These are phyloP conservation scores for Penicillium sp. DNA, from an alignment of 2,329 filamentous ascomycete genomes.

Conservation along the genomic window DNA sequence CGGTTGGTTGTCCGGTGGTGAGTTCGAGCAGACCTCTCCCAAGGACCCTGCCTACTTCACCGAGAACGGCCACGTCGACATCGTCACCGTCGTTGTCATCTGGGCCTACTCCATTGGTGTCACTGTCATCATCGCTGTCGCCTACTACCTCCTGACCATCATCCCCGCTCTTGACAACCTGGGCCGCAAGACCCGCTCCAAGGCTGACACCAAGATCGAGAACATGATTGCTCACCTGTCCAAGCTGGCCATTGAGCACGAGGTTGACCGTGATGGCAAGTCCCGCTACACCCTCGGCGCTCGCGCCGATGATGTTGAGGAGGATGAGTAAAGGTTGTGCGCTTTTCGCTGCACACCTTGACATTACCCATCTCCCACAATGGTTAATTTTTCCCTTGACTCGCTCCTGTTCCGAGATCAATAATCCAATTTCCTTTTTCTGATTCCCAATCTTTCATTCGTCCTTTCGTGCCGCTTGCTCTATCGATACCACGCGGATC, in stretches of 20 bases:
- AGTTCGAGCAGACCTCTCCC: conserved; percentile 28
- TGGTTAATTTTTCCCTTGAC: conserved; percentile 19
- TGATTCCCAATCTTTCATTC: conserved; percentile 3
- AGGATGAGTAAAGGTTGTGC: conserved; percentile 37
- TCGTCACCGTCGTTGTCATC: conserved; percentile 50
- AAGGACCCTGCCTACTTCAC: conserved; percentile 29
- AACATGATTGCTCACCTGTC: conserved; percentile 48
- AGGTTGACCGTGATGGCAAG: conserved; percentile 43
- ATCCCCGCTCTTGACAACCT: conserved; percentile 46
- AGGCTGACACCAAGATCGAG: conserved; percentile 49
- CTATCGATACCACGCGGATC: conserved; percentile 9
- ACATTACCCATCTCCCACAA: background rate
- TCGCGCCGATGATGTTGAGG: conserved; percentile 40
- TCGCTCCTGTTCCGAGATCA: conserved; percentile 32
- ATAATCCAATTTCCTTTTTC: conserved; percentile 18
- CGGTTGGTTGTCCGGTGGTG: conserved; percentile 62
- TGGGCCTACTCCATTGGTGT: conserved; percentile 51
- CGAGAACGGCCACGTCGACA: conserved; percentile 51
- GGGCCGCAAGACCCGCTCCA: conserved; percentile 47
- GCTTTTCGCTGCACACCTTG: conserved; percentile 17
- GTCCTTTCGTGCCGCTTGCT: conserved; percentile 15
- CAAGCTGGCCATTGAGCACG: conserved; percentile 48
- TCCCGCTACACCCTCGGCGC: conserved; percentile 40
- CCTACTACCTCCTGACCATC: conserved; percentile 46
- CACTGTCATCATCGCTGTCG: conserved; percentile 48